Base-by-base conservation (phyloP, 371 early-diverging fungal species). In the Capillidium rhysosporum region DNA sequence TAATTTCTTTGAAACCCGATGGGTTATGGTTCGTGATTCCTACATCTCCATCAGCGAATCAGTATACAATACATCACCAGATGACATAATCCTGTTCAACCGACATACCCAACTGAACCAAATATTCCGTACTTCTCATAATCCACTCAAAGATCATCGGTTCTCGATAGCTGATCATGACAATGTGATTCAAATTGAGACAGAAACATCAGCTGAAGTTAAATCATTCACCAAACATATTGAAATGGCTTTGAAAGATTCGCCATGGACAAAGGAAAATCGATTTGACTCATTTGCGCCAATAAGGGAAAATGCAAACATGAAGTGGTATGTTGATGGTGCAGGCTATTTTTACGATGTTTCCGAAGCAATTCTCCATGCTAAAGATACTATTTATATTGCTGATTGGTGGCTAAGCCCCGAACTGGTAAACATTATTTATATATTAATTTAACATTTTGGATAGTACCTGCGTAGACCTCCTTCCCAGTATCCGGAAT, bases 391-490 rank as follows among this genome's bases (percentile, higher is more conserved):
- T 56, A 82, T 92, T 47, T 90, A 82, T 63, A 89, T 92, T 59
- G 76, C 75, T 40, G 94, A 88, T 65, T 94, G 95, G 95, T 92
- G 91, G 86, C 69, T 88, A 24, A 72, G 80, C 25, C 88, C 88
- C 18, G 82, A 87, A 54, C 57, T 87, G 34, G 34, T 34, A 34
- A 34, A 12, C 12, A 7, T 7, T 71, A 78, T 77, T 70, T 67
- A 59, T n/a, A 34, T 14, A 34, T 3, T 56, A 60, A 30, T 58
- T 81, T 34, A 34, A 34, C 34, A 34, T 34, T 7, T 4, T 34
- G 12, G n/a, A 4, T 34, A 34, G 71, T 89, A 86, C 63, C 62
- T 93, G 49, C 74, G 81, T 18, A 69, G 90, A 21, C 89, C 88
- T 7, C 75, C 82, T 24, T 72, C 72, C 52, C 63, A 78, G 44